Percentiles rank a stretch among this genome's conserved stretches.
These are phyloP conservation scores for Tetrapisispora fleetii DNA, from an alignment of 805 yeast genomes.

Conservation along the genomic window DNA sequence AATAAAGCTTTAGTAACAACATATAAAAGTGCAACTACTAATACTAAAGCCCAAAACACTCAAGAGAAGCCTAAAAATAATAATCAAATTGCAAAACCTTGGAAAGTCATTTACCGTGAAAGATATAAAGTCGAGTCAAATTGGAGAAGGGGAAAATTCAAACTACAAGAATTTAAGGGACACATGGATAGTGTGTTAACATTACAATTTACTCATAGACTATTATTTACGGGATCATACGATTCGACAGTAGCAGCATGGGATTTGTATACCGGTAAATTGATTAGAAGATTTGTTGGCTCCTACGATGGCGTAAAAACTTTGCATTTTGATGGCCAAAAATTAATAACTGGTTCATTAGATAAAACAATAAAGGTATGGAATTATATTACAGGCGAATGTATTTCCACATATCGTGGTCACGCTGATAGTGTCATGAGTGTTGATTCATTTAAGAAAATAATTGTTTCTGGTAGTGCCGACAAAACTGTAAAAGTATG, in stretches of 20 bases:
- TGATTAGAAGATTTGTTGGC: slow-evolving; percentile 72
- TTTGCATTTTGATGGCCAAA: slow-evolving; percentile 76
- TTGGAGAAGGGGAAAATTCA: slow-evolving; percentile 81
- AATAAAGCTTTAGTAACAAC: neutral
- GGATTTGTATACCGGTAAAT: slow-evolving; percentile 74
- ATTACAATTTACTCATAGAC: slow-evolving; percentile 70
- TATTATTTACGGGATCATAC: slow-evolving; percentile 83
- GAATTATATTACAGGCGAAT: slow-evolving; percentile 92
- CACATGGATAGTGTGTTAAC: slow-evolving; percentile 87
- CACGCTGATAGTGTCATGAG: slow-evolving; percentile 79
- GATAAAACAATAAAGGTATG: slow-evolving; percentile 90
- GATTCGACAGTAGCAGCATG: slow-evolving; percentile 89
- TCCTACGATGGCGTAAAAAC: slow-evolving; percentile 83
- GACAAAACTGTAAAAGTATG: slow-evolving; percentile 89
- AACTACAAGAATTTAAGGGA: slow-evolving; percentile 56
- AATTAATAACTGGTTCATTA: slow-evolving; percentile 83
- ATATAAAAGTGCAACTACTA: neutral
- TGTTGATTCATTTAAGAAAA: slow-evolving; percentile 70
- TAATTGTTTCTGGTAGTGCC: slow-evolving; percentile 88
- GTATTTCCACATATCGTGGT: slow-evolving; percentile 88
- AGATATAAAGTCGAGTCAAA: slow-evolving; percentile 84
- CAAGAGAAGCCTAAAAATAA: neutral
- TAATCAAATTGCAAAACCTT: slow-evolving; percentile 51
- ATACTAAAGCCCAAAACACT: neutral
- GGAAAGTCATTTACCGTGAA: slow-evolving; percentile 93